Evolutionary conservation across 2,329 filamentous ascomycete species (phyloP), one percentile per base, ranked within the genome.

Genomic region (Fusarium bactridioides): DNA sequence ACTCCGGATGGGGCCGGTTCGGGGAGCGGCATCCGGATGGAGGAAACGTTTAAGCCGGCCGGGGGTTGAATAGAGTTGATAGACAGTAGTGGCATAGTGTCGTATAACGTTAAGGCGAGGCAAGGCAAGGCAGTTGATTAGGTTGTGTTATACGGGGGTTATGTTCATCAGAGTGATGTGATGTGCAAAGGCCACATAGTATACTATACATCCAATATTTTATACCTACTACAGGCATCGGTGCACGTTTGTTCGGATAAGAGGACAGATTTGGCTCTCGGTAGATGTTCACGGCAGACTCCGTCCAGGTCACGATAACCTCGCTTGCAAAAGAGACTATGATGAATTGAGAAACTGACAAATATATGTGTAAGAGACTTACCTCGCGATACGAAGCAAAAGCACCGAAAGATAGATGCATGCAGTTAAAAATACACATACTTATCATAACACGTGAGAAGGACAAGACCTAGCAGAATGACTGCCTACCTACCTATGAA

Each of bases 1-100:
- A 66, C 66, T 61, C 73, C 70, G 67, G 66, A 72, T 70, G 61
- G 65, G 66, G 70, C 70, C 60, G 70, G 61, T 43, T 54, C 67
- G 67, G 65, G 73, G 54, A 70, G 67, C 59, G 69, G 74, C 69
- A 50, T 40, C 59, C 50, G 65, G 59, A 69, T 56, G 50, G 56
- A 64, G 27, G 66, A 69, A 60, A 41, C 44, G 56, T 47, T 71
- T 40, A 54, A 54, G 37, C 31, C 41, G 47, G 59, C 55, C 41
- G 59, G 51, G 35, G 57, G 40, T 40, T 40, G 41, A 38, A 54
- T 58, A 57, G 40, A 55, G 67, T 51, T 69, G 69, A 59, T 53
- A 29, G 47, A 31, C 33, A 16, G 31, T 31, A 25, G 44, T 64
- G 33, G 31, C 40, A 38, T 57, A 29, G 38, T 54, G 54, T 19